Evolutionary conservation across 108 stramenopile species (phyloP).

Genomic region (Pseudonitzschia delicatissima): DNA sequence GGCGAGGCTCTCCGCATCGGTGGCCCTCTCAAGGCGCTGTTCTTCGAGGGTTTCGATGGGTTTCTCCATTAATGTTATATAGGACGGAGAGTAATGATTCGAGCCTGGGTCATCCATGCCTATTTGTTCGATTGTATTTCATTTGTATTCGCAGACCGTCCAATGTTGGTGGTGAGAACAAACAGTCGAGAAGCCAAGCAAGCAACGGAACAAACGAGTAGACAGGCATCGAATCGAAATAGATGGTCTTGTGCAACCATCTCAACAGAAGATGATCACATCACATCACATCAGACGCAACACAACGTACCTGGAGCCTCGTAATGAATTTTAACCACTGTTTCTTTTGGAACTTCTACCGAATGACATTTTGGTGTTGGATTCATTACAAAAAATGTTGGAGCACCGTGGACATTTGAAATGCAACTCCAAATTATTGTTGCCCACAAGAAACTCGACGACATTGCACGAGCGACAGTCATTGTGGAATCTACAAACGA

Average conservation of each 20-base stretch:
- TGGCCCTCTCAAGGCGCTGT: slow-evolving; percentile 4
- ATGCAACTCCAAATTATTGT: not conserved
- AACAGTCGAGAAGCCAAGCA: not conserved
- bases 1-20: slow-evolving; percentile 25
- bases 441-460: slow-evolving; percentile 1
- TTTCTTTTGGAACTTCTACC: slow-evolving; percentile 52
- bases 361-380: slow-evolving; percentile 49
- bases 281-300: not conserved
- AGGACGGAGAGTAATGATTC: slow-evolving; percentile 3
- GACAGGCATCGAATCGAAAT: not conserved
- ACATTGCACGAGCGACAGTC: not conserved
- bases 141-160: too few relatives aligned
- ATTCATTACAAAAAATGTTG: slow-evolving; percentile 41
- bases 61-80: slow-evolving; percentile 25
- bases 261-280: not conserved
- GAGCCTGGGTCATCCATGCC: not conserved
- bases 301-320: slow-evolving; percentile 60
- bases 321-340: slow-evolving; percentile 46
- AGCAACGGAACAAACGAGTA: not conserved
- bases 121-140: not conserved
- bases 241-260: not conserved
- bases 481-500: not conserved
- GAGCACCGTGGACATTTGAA: slow-evolving; percentile 7
- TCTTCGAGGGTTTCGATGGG: slow-evolving; percentile 32
- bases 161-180: not conserved